These are phyloP conservation scores for Oleoguttula mirabilis DNA, from an alignment of 495 filamentous ascomycete genomes.

Conservation along the genomic window DNA sequence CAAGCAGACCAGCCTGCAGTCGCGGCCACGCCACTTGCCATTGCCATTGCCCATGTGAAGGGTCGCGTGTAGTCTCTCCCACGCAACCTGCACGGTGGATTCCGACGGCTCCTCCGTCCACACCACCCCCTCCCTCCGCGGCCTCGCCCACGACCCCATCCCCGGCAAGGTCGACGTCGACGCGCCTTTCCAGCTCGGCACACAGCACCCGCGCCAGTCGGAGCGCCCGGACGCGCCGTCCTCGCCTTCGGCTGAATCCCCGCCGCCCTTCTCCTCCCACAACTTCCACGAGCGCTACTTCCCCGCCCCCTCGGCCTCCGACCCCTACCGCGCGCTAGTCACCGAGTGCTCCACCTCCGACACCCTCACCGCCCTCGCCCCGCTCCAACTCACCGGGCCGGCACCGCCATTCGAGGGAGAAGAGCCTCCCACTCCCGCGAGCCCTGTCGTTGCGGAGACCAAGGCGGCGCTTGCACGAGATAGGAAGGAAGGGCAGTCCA, in stretches of 20 bases:
- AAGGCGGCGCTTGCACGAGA: constrained; percentile 72
- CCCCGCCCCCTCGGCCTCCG: constrained; percentile 36
- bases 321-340: constrained; percentile 44
- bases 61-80: not conserved
- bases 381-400: constrained; percentile 33
- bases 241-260: constrained; percentile 42
- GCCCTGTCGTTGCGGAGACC: constrained; percentile 51
- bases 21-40: too few species aligned
- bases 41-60: not conserved
- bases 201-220: constrained; percentile 40
- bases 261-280: constrained; percentile 55
- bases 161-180: constrained; percentile 18
- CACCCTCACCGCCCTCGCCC: constrained; percentile 46
- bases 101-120: constrained; percentile 18
- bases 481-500: constrained; percentile 58
- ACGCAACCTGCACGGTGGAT: not conserved
- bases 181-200: constrained; percentile 48
- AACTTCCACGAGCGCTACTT: constrained; percentile 35
- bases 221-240: constrained; percentile 41
- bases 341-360: constrained; percentile 22
- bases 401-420: constrained; percentile 25
- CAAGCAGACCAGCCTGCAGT: too few species aligned
- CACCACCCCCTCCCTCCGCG: constrained; percentile 21
- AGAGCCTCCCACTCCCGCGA: constrained; percentile 28
- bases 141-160: constrained; percentile 7